phyloP scores from a whole-genome alignment of 768 basidiomycete species.

The Tubosaeta sp. region DNA sequence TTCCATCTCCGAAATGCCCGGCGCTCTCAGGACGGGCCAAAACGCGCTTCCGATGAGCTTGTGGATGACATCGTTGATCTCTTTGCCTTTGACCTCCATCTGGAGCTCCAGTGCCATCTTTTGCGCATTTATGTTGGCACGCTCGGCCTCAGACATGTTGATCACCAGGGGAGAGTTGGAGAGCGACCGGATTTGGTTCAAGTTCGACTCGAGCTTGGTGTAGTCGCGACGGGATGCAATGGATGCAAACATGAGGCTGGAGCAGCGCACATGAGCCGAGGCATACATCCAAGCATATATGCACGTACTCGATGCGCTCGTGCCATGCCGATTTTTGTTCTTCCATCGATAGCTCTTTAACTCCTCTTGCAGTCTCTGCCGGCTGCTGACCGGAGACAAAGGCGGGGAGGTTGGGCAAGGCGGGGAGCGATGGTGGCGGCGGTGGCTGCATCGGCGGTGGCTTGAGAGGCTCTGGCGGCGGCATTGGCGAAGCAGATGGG shows the following conservation, averaged over 20 bases:
- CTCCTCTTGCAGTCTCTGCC: background rate
- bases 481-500: background rate
- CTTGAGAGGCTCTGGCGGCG: conserved; percentile 12
- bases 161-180: conserved; percentile 21
- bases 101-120: conserved; percentile 20
- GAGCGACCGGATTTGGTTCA: conserved; percentile 25
- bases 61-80: conserved; percentile 27
- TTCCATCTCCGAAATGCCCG: conserved; percentile 25
- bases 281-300: background rate
- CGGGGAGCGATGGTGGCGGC: conserved; percentile 15
- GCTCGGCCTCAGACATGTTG: conserved; percentile 24
- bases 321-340: conserved; percentile 38
- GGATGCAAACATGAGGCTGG: conserved; percentile 35
- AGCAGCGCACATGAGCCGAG: background rate
- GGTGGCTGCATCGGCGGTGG: conserved; percentile 19
- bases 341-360: conserved; percentile 28
- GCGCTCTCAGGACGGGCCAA: conserved; percentile 35
- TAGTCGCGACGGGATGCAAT: conserved; percentile 32
- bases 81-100: conserved; percentile 29
- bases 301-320: conserved; percentile 38
- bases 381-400: conserved; percentile 15
- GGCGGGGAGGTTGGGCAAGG: conserved; percentile 16
- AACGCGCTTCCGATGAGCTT: conserved; percentile 34
- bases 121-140: conserved; percentile 20
- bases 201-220: conserved; percentile 30